Evolutionary conservation across 2,329 filamentous ascomycete genomes (phyloP).

Genomic region (Fusarium setosum): DNA sequence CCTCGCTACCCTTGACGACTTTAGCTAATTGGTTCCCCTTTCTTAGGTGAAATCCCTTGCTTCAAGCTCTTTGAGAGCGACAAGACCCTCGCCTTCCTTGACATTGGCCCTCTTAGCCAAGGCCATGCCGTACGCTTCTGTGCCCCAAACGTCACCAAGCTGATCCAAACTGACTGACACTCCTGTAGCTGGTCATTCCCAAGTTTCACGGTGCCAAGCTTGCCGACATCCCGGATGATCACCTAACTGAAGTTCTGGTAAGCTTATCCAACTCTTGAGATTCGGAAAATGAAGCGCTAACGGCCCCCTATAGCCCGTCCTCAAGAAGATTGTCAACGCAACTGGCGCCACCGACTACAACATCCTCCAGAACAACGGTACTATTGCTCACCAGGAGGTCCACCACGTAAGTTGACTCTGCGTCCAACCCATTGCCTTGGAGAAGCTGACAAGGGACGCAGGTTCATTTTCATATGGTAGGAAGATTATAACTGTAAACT

Average conservation of each 20-base stretch:
- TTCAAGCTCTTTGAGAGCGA: conserved; percentile 97
- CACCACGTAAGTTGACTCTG: conserved; percentile 77
- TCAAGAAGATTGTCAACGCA: conserved; percentile 87
- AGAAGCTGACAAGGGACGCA: conserved; percentile 47
- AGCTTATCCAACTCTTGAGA: conserved; percentile 33
- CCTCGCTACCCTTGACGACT: not conserved
- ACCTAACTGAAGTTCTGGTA: conserved; percentile 84
- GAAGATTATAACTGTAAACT: not conserved
- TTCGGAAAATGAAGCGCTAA: conserved; percentile 4
- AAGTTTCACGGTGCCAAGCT: conserved; percentile 95
- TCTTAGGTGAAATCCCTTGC: conserved; percentile 88
- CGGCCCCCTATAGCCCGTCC: conserved; percentile 51
- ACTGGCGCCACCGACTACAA: conserved; percentile 87
- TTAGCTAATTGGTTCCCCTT: conserved; percentile 22
- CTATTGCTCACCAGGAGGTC: conserved; percentile 90
- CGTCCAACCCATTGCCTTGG: not conserved
- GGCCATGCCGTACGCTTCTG: conserved; percentile 85
- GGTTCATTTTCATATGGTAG: conserved; percentile 95
- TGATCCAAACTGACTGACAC: conserved; percentile 6
- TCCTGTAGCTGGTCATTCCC: conserved; percentile 88
- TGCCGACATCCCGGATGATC: conserved; percentile 90
- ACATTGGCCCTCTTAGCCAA: conserved; percentile 89
- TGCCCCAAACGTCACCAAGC: not conserved
- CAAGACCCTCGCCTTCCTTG: conserved; percentile 94
- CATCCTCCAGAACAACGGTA: conserved; percentile 95